Evolutionary conservation across 768 basidiomycete genomes (phyloP).

Genomic region (Termitomyces sp.): DNA sequence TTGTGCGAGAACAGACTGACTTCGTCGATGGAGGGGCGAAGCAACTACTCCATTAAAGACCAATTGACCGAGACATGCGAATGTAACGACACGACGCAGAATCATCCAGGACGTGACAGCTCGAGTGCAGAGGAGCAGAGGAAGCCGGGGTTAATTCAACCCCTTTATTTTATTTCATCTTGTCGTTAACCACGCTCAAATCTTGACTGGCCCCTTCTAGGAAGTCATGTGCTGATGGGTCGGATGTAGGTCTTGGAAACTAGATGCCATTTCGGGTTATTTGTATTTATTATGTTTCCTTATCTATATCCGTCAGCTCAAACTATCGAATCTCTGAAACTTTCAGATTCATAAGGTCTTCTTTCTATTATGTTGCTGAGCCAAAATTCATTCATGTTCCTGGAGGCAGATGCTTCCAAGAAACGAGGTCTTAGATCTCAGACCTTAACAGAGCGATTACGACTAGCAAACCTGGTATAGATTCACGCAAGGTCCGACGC

Average conservation of each 20-base stretch:
- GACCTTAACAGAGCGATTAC: neutral
- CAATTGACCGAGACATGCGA: neutral
- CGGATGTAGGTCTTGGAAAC: too few relatives aligned
- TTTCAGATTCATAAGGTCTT: too few relatives aligned
- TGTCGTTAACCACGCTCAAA: neutral
- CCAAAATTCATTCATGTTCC: neutral
- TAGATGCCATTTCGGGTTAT: too few relatives aligned
- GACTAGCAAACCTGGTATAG: neutral
- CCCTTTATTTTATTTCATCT: neutral
- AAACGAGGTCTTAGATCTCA: neutral
- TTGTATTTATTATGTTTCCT: too few relatives aligned
- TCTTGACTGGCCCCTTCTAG: neutral
- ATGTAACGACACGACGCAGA: neutral
- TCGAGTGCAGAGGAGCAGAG: neutral
- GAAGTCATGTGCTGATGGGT: neutral
- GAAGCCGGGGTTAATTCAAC: neutral
- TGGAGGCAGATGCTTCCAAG: too few relatives aligned
- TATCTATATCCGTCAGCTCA: too few relatives aligned
- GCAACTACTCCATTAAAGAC: neutral
- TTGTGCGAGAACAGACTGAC: slow-evolving; percentile 14
- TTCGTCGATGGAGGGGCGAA: neutral
- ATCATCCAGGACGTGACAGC: neutral
- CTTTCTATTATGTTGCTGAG: too few relatives aligned
- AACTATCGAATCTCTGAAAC: too few relatives aligned
- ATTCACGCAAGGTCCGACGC: neutral